A percentile compares a stretch with the other conserved stretches of the same genome.
Evolutionary conservation across 257 asterid genomes (phyloP).

Genomic region (Cinchona pubescens): DNA sequence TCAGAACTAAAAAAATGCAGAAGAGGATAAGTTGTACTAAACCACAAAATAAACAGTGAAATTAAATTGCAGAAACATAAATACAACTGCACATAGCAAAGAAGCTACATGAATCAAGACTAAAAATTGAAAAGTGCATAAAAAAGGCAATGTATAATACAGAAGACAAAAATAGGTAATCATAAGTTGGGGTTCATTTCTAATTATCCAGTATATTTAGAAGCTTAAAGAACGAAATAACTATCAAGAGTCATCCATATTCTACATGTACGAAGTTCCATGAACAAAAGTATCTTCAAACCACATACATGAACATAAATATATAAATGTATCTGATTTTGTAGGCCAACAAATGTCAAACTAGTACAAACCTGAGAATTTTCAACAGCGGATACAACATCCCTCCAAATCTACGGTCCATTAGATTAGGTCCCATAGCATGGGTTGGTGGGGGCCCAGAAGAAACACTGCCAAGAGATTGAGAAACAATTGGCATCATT

Average conservation of each 20-base stretch:
- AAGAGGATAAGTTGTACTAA: background rate
- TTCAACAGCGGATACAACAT: constrained; percentile 21
- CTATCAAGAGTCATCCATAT: background rate
- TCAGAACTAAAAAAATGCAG: background rate
- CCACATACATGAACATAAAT: background rate
- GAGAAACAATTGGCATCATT: constrained; percentile 96
- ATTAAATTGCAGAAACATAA: too few relatives aligned
- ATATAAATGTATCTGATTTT: too few relatives aligned
- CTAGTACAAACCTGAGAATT: constrained; percentile 54
- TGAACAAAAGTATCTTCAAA: background rate
- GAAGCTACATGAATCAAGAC: background rate
- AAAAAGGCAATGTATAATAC: background rate
- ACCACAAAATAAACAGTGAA: background rate
- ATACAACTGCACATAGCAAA: background rate
- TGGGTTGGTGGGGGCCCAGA: constrained; percentile 36
- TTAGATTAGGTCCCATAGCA: constrained; percentile 26
- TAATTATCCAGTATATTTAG: background rate
- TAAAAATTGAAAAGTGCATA: background rate
- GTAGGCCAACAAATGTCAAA: too few relatives aligned
- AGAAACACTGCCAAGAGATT: constrained; percentile 71
- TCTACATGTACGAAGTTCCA: background rate
- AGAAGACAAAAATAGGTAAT: background rate
- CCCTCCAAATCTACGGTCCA: constrained; percentile 36
- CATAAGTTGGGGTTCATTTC: background rate
- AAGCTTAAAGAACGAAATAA: background rate